A percentile compares a stretch with the other conserved stretches of the same genome.
These are phyloP conservation scores for Colletotrichum sp. DNA, from an alignment of 2,329 filamentous ascomycete species.

Conservation along the genomic window DNA sequence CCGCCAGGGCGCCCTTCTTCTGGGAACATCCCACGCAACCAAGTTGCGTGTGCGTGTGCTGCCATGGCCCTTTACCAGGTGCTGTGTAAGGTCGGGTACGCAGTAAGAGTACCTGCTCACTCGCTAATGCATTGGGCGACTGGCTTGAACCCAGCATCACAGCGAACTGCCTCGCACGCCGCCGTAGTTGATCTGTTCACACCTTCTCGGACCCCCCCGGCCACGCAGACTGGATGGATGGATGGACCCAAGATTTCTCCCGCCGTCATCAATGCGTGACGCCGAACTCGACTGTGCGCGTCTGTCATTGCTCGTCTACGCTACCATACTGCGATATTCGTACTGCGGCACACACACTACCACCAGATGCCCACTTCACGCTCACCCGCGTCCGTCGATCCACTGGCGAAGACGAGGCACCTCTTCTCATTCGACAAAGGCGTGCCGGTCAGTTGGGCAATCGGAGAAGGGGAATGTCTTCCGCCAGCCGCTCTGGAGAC, in stretches of 20 bases:
- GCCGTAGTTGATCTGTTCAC: not conserved
- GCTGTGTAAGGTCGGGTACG: too few species aligned
- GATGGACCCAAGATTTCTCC: not conserved
- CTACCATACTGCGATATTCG: not conserved
- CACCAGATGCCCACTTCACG: not conserved
- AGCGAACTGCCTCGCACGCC: not conserved
- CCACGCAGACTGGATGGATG: not conserved
- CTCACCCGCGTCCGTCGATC: constrained; percentile 1
- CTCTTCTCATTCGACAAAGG: not conserved
- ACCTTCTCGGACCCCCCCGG: not conserved
- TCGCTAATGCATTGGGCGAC: not conserved
- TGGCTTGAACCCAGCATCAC: not conserved
- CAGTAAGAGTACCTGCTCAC: too few species aligned
- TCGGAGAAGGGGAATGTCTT: not conserved
- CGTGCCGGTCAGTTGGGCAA: not conserved
- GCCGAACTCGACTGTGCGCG: not conserved
- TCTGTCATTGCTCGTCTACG: not conserved
- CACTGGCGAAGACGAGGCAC: not conserved
- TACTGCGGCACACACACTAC: not conserved
- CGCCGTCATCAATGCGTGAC: not conserved
- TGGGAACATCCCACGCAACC: not conserved
- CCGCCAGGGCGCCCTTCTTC: not conserved
- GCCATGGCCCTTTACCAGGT: too few species aligned
- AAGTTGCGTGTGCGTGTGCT: not conserved
- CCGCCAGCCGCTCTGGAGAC: constrained; percentile 3